Percentiles rank a stretch among this genome's conserved stretches.
Conservation (phyloP, 768 basidiomycete genomes). For the Rickenella mellea region DNA sequence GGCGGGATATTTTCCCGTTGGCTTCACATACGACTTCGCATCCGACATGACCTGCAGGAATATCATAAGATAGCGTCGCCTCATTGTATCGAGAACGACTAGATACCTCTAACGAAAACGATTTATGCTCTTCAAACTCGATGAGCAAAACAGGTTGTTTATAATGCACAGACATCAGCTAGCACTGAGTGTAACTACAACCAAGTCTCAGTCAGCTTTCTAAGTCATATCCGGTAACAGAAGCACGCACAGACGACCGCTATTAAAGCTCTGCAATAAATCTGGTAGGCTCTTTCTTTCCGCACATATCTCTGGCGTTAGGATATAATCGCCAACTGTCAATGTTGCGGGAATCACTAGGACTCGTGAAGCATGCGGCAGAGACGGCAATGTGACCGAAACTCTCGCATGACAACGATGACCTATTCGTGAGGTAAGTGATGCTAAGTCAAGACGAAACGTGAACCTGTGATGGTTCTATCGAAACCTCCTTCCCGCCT, state of each 20-base stretch:
- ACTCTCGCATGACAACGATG: slow-evolving; percentile 95
- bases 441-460: neutral
- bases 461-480: slow-evolving; percentile 28
- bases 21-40: slow-evolving; percentile 58
- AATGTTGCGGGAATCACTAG: slow-evolving; percentile 85
- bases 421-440: slow-evolving; percentile 26
- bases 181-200: slow-evolving; percentile 91
- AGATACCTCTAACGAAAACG: slow-evolving; percentile 77
- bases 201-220: slow-evolving; percentile 7
- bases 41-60: slow-evolving; percentile 55
- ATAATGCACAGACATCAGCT: slow-evolving; percentile 93
- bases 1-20: slow-evolving; percentile 43
- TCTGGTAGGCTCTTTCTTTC: slow-evolving; percentile 94
- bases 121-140: slow-evolving; percentile 96
- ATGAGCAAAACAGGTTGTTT: slow-evolving; percentile 89
- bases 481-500: slow-evolving; percentile 63
- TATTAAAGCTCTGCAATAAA: slow-evolving; percentile 87
- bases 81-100: neutral
- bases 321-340: slow-evolving; percentile 92
- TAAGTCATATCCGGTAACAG: slow-evolving; percentile 1
- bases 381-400: slow-evolving; percentile 86
- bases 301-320: slow-evolving; percentile 91
- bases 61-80: neutral
- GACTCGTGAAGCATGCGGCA: slow-evolving; percentile 76
- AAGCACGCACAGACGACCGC: slow-evolving; percentile 74